Conservation (phyloP, 208 protist genomes). For the Crithidia brevicula region DNA sequence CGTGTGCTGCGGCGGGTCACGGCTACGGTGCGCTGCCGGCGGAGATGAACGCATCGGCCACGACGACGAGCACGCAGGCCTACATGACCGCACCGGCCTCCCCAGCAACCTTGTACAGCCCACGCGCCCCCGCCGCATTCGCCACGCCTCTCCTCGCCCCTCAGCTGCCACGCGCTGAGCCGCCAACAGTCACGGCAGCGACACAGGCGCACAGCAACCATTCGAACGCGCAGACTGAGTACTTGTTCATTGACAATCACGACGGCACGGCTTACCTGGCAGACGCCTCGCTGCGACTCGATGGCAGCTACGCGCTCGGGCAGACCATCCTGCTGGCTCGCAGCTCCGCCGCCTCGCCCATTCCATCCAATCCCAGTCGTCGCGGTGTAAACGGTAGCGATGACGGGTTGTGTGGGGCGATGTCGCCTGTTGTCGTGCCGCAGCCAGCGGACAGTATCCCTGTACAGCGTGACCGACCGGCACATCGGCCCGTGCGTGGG, state of each 20-base stretch:
- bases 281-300: constrained; percentile 41
- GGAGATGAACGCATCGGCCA: constrained; percentile 13
- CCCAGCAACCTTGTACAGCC: constrained; percentile 1
- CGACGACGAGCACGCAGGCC: constrained; percentile 17
- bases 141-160: background rate
- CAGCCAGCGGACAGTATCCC: constrained; percentile 14
- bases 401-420: background rate
- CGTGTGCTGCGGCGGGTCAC: background rate
- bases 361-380: background rate
- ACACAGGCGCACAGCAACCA: background rate
- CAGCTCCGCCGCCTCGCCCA: constrained; percentile 16
- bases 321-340: constrained; percentile 60
- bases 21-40: background rate
- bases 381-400: background rate
- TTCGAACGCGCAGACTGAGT: constrained; percentile 24
- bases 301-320: constrained; percentile 52
- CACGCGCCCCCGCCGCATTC: background rate
- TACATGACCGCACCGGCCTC: constrained; percentile 2
- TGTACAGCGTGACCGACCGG: constrained; percentile 5
- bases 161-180: background rate
- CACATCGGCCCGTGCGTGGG: constrained; percentile 22
- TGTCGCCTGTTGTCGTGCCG: constrained; percentile 25
- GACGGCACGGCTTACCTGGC: constrained; percentile 65
- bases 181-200: background rate
- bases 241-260: constrained; percentile 62